Conservation (phyloP, 306 rosid genomes). For the Morella rubra region DNA sequence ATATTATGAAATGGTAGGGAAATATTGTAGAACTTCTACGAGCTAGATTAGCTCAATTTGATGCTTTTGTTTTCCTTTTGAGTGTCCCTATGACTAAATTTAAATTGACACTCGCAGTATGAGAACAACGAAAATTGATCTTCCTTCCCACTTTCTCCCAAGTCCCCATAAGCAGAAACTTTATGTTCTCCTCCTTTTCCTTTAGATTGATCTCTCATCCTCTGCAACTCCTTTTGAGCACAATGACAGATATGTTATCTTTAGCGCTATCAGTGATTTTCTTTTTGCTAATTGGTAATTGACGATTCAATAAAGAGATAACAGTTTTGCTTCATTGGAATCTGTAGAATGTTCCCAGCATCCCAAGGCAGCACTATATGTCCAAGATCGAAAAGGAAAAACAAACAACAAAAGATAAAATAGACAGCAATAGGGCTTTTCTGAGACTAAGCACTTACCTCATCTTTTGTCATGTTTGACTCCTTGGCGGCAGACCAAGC, state of each 20-base stretch:
- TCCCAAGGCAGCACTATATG: background rate
- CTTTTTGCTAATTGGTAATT: background rate
- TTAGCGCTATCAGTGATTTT: background rate
- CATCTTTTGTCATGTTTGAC: slow-evolving; percentile 74
- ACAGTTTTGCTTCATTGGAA: background rate
- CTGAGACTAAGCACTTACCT: slow-evolving; percentile 47
- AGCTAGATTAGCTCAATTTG: background rate
- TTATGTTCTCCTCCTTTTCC: background rate
- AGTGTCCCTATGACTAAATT: background rate
- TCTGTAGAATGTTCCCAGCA: background rate
- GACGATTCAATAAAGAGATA: background rate
- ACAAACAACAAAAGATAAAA: background rate
- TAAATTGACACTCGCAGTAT: background rate
- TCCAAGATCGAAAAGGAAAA: background rate
- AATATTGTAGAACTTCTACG: background rate
- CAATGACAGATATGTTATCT: background rate
- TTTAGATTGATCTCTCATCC: background rate
- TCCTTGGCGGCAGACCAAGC: slow-evolving; percentile 98
- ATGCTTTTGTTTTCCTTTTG: background rate
- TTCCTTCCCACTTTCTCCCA: background rate
- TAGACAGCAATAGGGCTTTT: slow-evolving; percentile 16
- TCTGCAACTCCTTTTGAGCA: background rate
- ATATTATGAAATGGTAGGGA: too few species aligned
- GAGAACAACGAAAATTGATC: background rate
- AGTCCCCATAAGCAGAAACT: background rate